Percentiles rank a stretch among this genome's conserved stretches.
These are phyloP conservation scores for Atalantia buxifolia DNA, from an alignment of 345 rosid species.

Conservation along the genomic window DNA sequence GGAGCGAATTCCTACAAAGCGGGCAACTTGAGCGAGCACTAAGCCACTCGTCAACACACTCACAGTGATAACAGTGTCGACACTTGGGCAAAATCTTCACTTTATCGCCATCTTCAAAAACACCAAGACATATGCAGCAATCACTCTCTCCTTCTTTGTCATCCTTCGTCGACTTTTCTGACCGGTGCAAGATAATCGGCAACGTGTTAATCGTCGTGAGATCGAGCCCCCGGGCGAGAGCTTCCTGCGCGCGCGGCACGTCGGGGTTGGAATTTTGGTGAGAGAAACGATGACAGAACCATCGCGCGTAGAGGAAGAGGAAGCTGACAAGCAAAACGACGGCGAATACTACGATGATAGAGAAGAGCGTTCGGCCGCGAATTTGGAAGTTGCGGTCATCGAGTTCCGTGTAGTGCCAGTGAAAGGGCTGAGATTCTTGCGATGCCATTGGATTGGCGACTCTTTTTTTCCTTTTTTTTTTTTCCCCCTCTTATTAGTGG, in stretches of 20 bases:
- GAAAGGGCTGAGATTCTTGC: conserved; percentile 23
- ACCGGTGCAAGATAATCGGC: conserved; percentile 19
- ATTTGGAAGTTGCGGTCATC: conserved; percentile 40
- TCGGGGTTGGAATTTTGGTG: neutral
- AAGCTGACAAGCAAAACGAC: conserved; percentile 25
- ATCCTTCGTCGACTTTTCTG: neutral
- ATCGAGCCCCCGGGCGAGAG: conserved; percentile 23
- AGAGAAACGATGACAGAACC: conserved; percentile 32
- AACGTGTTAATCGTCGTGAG: conserved; percentile 17
- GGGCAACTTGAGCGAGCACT: conserved; percentile 62
- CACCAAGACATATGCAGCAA: conserved; percentile 71
- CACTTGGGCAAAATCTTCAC: conserved; percentile 67
- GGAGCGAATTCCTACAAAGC: conserved; percentile 51
- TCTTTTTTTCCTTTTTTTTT: no score
- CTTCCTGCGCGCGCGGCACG: conserved; percentile 5
- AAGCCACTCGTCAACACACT: conserved; percentile 75
- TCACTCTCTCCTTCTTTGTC: conserved; percentile 15
- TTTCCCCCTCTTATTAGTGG: neutral
- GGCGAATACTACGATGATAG: conserved; percentile 26
- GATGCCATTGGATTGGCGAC: conserved; percentile 25
- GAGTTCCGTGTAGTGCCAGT: conserved; percentile 45
- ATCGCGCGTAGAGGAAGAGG: conserved; percentile 37
- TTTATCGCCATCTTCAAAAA: conserved; percentile 64
- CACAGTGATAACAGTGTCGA: conserved; percentile 56
- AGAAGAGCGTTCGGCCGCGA: conserved; percentile 39